Base-by-base conservation (phyloP, 495 filamentous ascomycete genomes). In the Amorphotheca resinae region DNA sequence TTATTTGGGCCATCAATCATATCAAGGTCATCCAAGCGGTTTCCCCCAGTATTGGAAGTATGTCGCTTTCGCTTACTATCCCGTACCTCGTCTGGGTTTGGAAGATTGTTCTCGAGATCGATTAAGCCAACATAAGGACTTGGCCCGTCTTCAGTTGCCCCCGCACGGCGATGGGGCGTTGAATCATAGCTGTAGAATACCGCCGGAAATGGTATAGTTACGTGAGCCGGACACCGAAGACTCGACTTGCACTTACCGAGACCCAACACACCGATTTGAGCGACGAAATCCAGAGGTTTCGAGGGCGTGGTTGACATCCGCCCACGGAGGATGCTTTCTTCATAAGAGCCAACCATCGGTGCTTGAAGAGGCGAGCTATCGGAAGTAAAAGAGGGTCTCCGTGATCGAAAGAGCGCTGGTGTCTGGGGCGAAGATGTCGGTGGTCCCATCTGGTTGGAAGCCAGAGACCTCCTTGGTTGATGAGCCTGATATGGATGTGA, bases 221-320 rank as follows among this genome's bases (percentile, higher is more conserved):
- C 83, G 62, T 99, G 91, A 7, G 87, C 69, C 2, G 91, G 91
- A 57, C 93, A 96, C 35, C 78, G 78, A 15, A 95, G 67, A 45
- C 75, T 83, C 33, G 83, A 64, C 62, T 88, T 95, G 67, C 88
- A 95, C 50, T 91, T 84, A 26, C 87, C 86, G 48, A 81, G 77
- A 6, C 88, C 93, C 22, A 96, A 66, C 0, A 96, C 91, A 21
- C 91, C 91, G 44, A 99, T 96, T 58, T 95, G 87, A 32, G 91
- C 93, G 15, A 89, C 73, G 56, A 99, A 99, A 48, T 93, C 80
- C 16, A 99, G 64, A 21, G 91, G 91, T 42, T 85, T 88, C 7
- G 91, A 96, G 2, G 91, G 93, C 7, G 79, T 91, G 9, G 87
- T 96, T 32, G 93, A 96, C 91, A 98, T 98, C 41, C 93, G 75